Conservation (phyloP, 1,139 yeast species). For the Saccharomyces hybrid region DNA sequence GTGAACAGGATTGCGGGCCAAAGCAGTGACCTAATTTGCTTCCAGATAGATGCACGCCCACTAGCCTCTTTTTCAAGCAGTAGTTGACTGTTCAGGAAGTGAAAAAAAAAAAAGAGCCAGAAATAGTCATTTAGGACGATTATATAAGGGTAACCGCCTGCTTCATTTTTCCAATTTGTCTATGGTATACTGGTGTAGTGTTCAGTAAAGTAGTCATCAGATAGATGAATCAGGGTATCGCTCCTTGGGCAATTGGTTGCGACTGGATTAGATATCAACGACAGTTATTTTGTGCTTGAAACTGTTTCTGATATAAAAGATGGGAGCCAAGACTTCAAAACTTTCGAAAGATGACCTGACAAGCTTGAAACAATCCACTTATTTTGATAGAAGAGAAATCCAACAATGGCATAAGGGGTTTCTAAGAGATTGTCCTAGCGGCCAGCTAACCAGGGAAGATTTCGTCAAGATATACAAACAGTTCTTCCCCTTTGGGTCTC, state of each 20-base stretch:
- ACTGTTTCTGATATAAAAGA: constrained; percentile 23
- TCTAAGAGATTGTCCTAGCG: constrained; percentile 86
- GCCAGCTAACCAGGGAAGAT: constrained; percentile 80
- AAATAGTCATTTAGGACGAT: not conserved
- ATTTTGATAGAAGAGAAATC: constrained; percentile 86
- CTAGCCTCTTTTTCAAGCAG: not conserved
- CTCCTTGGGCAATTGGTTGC: not conserved
- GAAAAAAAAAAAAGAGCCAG: not conserved
- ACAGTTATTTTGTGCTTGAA: not conserved
- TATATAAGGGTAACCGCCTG: not conserved
- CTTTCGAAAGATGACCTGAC: constrained; percentile 85
- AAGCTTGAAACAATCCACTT: constrained; percentile 75
- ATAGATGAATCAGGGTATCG: not conserved
- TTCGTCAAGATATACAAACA: constrained; percentile 89
- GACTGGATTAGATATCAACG: not conserved
- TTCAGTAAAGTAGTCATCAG: not conserved
- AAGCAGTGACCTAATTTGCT: not conserved
- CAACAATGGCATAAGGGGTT: constrained; percentile 99
- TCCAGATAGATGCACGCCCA: not conserved
- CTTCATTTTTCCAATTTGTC: not conserved
- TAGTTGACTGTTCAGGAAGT: not conserved
- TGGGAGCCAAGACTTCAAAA: constrained; percentile 96
- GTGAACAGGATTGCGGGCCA: not conserved
- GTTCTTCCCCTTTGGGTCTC: constrained; percentile 97
- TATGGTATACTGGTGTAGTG: not conserved